These are phyloP conservation scores for Begonia fuchsioides DNA, from an alignment of 306 rosid genomes.

Conservation along the genomic window DNA sequence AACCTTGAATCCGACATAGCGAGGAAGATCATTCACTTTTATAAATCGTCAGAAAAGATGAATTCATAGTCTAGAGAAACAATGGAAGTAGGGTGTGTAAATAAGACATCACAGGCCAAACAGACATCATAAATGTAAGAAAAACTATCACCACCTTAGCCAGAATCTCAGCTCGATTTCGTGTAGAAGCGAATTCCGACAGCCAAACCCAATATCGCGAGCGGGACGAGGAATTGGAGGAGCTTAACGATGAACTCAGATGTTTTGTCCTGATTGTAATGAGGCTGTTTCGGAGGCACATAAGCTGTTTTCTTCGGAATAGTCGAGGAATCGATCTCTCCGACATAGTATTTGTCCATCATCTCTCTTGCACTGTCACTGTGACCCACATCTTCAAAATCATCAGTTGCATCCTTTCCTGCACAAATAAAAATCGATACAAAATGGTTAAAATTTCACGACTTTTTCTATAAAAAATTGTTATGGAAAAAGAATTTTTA, in stretches of 20 bases:
- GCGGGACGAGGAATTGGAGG: slow-evolving; percentile 45
- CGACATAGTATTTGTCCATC: slow-evolving; percentile 31
- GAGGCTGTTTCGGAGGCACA: slow-evolving; percentile 38
- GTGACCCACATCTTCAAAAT: slow-evolving; percentile 51
- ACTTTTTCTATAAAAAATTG: too few species aligned
- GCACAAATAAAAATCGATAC: background rate
- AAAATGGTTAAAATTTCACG: too few species aligned
- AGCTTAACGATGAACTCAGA: slow-evolving; percentile 41
- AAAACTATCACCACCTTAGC: background rate
- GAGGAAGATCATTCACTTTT: too few species aligned
- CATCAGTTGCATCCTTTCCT: slow-evolving; percentile 57
- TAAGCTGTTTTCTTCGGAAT: slow-evolving; percentile 26
- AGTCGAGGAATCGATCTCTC: slow-evolving; percentile 32
- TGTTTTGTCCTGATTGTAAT: slow-evolving; percentile 49
- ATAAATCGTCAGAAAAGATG: too few species aligned
- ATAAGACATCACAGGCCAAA: background rate
- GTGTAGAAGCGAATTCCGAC: slow-evolving; percentile 36
- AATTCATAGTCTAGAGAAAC: background rate
- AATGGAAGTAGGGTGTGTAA: background rate
- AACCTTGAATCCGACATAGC: too few species aligned
- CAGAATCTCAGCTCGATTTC: slow-evolving; percentile 21
- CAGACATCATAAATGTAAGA: background rate
- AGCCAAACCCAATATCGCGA: slow-evolving; percentile 43
- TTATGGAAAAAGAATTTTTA: background rate
- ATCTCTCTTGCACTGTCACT: slow-evolving; percentile 38